phyloP scores from a whole-genome alignment of 805 yeast species.

The Saccharomycodes ludwigii region DNA sequence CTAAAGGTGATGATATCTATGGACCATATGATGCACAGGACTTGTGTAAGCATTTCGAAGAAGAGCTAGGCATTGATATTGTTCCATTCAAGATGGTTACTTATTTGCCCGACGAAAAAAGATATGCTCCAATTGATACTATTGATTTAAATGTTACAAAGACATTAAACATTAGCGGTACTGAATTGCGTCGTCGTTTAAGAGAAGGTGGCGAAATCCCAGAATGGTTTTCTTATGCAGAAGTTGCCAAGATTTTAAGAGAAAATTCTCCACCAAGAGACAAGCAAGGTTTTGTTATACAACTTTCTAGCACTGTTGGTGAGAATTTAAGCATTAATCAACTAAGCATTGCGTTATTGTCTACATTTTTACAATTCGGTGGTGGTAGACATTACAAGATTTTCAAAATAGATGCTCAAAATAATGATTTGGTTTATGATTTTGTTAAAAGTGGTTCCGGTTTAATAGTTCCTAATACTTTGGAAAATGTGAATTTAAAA shows the following conservation, averaged over 20 bases:
- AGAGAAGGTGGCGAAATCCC: constrained; percentile 84
- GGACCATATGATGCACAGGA: constrained; percentile 97
- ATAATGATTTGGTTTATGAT: constrained; percentile 39
- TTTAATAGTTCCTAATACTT: constrained; percentile 47
- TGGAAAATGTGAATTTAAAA: constrained; percentile 6
- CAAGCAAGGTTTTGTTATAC: constrained; percentile 74
- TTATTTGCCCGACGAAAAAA: constrained; percentile 86
- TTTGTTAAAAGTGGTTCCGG: constrained; percentile 75
- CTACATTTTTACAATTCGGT: constrained; percentile 78
- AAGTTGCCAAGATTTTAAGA: constrained; percentile 82
- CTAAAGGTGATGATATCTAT: constrained; percentile 85
- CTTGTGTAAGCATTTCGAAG: constrained; percentile 60
- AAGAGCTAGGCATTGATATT: constrained; percentile 76
- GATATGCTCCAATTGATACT: constrained; percentile 90
- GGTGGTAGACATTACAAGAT: constrained; percentile 64
- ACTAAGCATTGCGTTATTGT: constrained; percentile 72
- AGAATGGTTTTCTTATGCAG: constrained; percentile 95
- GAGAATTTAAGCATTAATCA: constrained; percentile 50
- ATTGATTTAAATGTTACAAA: constrained; percentile 58
- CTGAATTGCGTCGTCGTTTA: constrained; percentile 81
- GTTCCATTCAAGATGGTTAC: constrained; percentile 97
- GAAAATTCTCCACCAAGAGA: constrained; percentile 89
- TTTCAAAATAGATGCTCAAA: constrained; percentile 52
- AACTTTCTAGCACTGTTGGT: no score
- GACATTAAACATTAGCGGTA: constrained; percentile 88